Base-by-base conservation (phyloP, 2,329 filamentous ascomycete species). In the Fusarium sp. region DNA sequence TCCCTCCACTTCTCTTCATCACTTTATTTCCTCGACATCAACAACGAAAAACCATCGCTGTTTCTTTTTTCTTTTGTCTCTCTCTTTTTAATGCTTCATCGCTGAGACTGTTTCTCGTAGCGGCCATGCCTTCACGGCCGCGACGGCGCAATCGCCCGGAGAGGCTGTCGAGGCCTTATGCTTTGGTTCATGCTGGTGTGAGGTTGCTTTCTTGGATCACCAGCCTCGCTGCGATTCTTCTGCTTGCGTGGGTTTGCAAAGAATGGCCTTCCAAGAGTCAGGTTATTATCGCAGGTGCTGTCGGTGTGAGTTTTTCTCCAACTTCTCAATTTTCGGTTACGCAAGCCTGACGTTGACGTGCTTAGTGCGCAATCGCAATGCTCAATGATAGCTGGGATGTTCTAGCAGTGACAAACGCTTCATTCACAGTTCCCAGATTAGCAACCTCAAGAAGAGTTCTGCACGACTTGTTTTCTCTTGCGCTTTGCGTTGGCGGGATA, bases 321-420 rank as follows among this genome's bases (percentile, higher is more conserved):
- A 23, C 23, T 35, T 14, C 4, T 27, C 17, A 6, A 15, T 49
- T 7, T 26, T 20, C 11, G 12, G 40, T 48, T 27, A 27, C 38
- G 67, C 52, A 27, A 68, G 30, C 35, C 61, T 70, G 60, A 67
- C 57, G 45, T 50, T 70, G 60, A 67, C 57, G 45, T 50, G 38
- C 30, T 33, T 27, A 81, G 79, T 73, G 73, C 30, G 70, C 73
- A 52, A 73, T 80, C 18, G 77, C 81, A 27, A 73, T 81, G 60
- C 76, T 82, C 69, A 80, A 80, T 56, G 81, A 82, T 49, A 81
- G 79, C 73, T 81, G 80, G 80, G 79, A 81, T 42, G 75, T 78
- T 45, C 59, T 78, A 49, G 77, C 80, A 6, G 67, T 78, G 17
- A 70, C 74, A 9, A 77, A 80, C 30, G 65, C 72, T 11, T 61